Base-by-base conservation (phyloP, 352 stramenopile species). In the Phytophthora megakarya region DNA sequence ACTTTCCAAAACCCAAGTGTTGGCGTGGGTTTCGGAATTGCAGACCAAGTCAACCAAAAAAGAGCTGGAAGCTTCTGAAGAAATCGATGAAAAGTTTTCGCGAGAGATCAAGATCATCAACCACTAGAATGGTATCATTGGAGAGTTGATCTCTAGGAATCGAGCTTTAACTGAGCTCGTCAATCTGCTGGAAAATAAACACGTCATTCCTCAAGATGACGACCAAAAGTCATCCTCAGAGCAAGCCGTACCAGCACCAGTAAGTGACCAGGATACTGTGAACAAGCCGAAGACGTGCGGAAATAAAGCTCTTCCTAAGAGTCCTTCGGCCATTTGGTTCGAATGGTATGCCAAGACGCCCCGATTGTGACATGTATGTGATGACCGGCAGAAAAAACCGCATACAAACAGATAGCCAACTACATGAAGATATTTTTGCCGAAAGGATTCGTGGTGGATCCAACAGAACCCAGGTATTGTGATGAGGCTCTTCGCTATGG, bases 381-480 rank as follows among this genome's bases (percentile, higher is more conserved):
- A 48, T 21, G 30, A n/a, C 9, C 23, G 50, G n/a, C 50, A 48
- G 32, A 53, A 54, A 10, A 54, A 62, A 30, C 54, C 53, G 16
- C n/a, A 3, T 53, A 44, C 30, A 62, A 62, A 33, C 42, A 48
- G n/a, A 62, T 54, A 2, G 18, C 28, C 16, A 51, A 44, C 23
- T 54, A 53, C 43, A 48, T 62, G 43, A 62, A 62, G 10, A 22
- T 62, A 15, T 64, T 56, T 42, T 26, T 64, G 5, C 55, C 44
- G n/a, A 42, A 49, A 37, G 55, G 45, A 2, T 56, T 62, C 28
- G 23, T 15, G 2, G 5, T 62, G 3, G 45, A 64, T 10, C 55
- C 55, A 19, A n/a, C 7, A 12, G 15, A n/a, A n/a, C n/a, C n/a
- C n/a, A 16, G 25, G 21, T 30, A n/a, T n/a, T n/a, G n/a, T n/a